A percentile compares a stretch with the other conserved stretches of the same genome.
Evolutionary conservation across 2,329 filamentous ascomycete genomes (phyloP).

Genomic region (Cladophialophora psammophila): DNA sequence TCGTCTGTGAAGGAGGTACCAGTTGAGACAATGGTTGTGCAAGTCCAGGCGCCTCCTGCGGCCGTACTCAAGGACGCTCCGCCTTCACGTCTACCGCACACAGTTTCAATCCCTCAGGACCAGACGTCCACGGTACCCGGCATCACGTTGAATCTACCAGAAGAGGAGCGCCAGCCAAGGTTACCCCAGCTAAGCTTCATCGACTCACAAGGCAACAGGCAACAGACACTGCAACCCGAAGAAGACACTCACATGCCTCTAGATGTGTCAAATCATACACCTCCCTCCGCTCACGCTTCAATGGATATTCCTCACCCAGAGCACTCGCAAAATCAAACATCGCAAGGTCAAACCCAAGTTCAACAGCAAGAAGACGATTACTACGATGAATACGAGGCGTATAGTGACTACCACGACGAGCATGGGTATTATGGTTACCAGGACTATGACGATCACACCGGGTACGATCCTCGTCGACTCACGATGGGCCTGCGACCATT

Average conservation of each 20-base stretch:
- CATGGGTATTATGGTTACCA: conserved; percentile 31
- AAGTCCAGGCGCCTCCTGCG: conserved; percentile 35
- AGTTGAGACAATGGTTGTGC: conserved; percentile 31
- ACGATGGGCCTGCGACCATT: conserved; percentile 78
- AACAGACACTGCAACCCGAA: conserved; percentile 7
- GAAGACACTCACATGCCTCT: not conserved
- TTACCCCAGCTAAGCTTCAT: conserved; percentile 33
- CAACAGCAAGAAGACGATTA: conserved; percentile 18
- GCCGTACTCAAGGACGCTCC: conserved; percentile 31
- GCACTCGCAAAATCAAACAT: conserved; percentile 10
- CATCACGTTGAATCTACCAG: conserved; percentile 24
- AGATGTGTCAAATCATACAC: conserved; percentile 10
- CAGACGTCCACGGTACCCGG: conserved; percentile 14
- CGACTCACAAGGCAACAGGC: conserved; percentile 27
- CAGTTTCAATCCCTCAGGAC: conserved; percentile 7
- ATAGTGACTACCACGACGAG: conserved; percentile 16
- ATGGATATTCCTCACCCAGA: conserved; percentile 13
- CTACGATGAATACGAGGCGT: conserved; percentile 29
- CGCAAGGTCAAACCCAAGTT: conserved; percentile 7
- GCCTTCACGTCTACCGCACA: not conserved
- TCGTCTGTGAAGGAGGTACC: conserved; percentile 33
- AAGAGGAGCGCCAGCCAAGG: conserved; percentile 25
- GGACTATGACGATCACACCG: conserved; percentile 35
- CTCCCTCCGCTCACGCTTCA: conserved; percentile 20
- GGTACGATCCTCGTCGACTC: conserved; percentile 57